Base-by-base conservation (phyloP, 2,329 filamentous ascomycete genomes). In the Claviceps humidiphila region DNA sequence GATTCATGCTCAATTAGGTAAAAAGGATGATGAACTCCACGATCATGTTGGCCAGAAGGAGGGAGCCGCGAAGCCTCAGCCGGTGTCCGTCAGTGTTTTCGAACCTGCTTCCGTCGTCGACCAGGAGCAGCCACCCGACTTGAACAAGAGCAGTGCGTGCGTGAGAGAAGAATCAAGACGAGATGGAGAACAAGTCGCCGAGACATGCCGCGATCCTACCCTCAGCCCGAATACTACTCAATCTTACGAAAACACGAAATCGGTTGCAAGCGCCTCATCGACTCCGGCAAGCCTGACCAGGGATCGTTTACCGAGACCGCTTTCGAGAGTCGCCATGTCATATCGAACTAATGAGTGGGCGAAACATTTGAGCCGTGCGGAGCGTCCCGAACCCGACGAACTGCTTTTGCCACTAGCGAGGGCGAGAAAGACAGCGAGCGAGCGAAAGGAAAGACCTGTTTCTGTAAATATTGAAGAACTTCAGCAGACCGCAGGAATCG, bases 321-420 rank as follows among this genome's bases (percentile, higher is more conserved):
- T 89, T 38, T 93, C 89, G 1, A 84, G 80, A 55, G 78, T 95
- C 8, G 85, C 89, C 1, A 73, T 88, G 64, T 87, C 85, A 0
- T 95, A 93, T 63, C 81, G 91, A 53, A 96, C 89, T 1, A 95
- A 95, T 58, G 91, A 97, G 68, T 97, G 91, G 91, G 89, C 89
- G 0, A 96, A 95, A 65, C 89, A 95, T 65, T 74, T 95, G 11
- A 81, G 82, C 56, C 72, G 78, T 43, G 89, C 91, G 6, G 90
- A 96, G 16, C 70, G 72, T 5, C 89, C 89, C 1, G 77, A 82
- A 47, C 66, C 77, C 0, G 83, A 88, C 7, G 76, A 81, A 2
- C 65, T 86, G 13, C 72, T 77, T 24, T 62, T 80, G 4, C 62
- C 75, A 56, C 49, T 53, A 6, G 45, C 45, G 60, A 55, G 48